These are phyloP conservation scores for Colletotrichum viniferum DNA, from an alignment of 2,329 filamentous ascomycete genomes.

Conservation along the genomic window DNA sequence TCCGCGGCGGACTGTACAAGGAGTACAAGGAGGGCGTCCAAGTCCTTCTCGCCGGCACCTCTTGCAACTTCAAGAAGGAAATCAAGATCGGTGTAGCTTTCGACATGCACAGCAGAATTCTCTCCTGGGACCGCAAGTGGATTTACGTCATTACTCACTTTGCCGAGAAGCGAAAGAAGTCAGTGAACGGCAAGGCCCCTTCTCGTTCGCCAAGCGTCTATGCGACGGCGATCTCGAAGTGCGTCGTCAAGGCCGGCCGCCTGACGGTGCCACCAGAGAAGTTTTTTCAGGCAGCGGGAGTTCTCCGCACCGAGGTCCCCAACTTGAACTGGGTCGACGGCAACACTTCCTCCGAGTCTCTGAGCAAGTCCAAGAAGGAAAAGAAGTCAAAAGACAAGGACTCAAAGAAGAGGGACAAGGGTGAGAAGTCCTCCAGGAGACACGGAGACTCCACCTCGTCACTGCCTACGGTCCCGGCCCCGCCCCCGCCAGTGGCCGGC, in stretches of 20 bases:
- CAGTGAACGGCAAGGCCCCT: slow-evolving; percentile 41
- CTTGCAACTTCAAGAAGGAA: slow-evolving; percentile 75
- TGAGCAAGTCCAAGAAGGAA: background rate
- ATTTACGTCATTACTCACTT: slow-evolving; percentile 33
- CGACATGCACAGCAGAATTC: slow-evolving; percentile 68
- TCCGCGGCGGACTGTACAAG: slow-evolving; percentile 41
- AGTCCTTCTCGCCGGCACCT: slow-evolving; percentile 70
- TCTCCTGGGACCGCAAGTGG: slow-evolving; percentile 35
- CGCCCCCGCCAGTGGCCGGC: background rate
- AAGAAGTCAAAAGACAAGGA: background rate
- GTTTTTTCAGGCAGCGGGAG: slow-evolving; percentile 7
- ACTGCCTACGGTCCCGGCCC: background rate
- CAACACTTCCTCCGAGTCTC: background rate
- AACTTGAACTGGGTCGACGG: background rate
- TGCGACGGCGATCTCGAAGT: slow-evolving; percentile 77
- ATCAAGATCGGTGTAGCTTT: slow-evolving; percentile 71
- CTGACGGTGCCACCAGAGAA: slow-evolving; percentile 76
- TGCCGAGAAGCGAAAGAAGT: slow-evolving; percentile 34
- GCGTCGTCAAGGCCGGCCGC: slow-evolving; percentile 81
- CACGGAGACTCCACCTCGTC: background rate
- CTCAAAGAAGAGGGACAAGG: background rate
- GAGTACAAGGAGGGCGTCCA: slow-evolving; percentile 52
- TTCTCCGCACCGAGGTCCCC: background rate
- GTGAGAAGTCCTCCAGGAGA: background rate
- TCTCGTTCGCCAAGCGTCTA: slow-evolving; percentile 34